Base-by-base conservation (phyloP, 2,329 filamentous ascomycete species). In the Tympanopsis confertula region DNA sequence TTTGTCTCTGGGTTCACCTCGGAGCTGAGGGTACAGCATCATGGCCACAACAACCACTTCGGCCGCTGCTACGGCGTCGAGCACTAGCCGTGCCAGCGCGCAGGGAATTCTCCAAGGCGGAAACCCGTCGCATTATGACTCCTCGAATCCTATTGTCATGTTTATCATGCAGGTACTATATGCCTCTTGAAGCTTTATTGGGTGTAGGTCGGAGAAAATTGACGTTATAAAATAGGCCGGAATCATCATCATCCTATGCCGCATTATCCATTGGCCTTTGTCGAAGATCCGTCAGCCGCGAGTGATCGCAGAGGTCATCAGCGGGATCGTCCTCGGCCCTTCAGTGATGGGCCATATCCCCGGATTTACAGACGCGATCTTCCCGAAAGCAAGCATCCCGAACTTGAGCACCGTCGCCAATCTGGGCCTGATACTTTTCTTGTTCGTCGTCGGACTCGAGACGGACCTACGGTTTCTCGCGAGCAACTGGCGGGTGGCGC, bases 331-430 rank as follows among this genome's bases (percentile, higher is more conserved):
- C 26, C 70, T 94, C 1, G 87, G 87, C 3, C 87, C 87, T 1
- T 91, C 87, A 0, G 82, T 93, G 17, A 82, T 94, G 76, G 86
- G 86, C 51, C 78, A 82, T 38, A 86, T 94, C 17, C 86, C 86
- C 1, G 77, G 79, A 28, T 94, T 94, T 61, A 68, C 74, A 37
- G 59, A 66, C 3, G 67, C 80, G 44, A 89, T 94, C 45, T 94
- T 94, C 51, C 86, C 87, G 0, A 52, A 64, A 0, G 72, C 63
- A 1, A 87, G 85, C 2, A 83, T 93, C 56, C 78, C 85, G 2
- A 77, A 80, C 38, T 65, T 94, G 36, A 79, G 65, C 47, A 71
- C 88, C 38, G 83, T 86, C 33, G 86, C 87, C 33, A 94, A 91
- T 47, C 60, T 94, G 3, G 87, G 87, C 4, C 64, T 94, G 38